Conservation (phyloP, 768 basidiomycete species). For the Boletus rubescentipes region DNA sequence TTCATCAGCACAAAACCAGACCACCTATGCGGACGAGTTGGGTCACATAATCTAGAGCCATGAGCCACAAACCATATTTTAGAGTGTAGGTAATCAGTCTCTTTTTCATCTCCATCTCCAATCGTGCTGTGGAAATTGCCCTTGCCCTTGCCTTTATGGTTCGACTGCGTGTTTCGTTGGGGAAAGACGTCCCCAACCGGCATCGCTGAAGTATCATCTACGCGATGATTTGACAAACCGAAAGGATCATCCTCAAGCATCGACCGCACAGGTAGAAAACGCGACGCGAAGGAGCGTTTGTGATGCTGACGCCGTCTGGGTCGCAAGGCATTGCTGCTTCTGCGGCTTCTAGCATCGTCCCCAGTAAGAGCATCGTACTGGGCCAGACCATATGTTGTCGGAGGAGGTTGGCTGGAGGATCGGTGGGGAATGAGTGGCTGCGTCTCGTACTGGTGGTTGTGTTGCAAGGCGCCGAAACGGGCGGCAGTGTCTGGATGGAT, state of each 20-base stretch:
- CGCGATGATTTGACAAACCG: not conserved
- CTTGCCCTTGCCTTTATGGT: constrained; percentile 7
- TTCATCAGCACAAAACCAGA: constrained; percentile 86
- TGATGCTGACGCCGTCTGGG: constrained; percentile 22
- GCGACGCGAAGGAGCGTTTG: constrained; percentile 35
- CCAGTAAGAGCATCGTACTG: constrained; percentile 4
- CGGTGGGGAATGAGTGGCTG: constrained; percentile 31
- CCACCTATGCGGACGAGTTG: constrained; percentile 60
- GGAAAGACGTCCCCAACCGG: constrained; percentile 43
- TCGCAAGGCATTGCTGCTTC: constrained; percentile 21
- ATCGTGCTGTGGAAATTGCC: constrained; percentile 20
- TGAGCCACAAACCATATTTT: constrained; percentile 66
- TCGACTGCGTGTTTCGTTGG: constrained; percentile 10
- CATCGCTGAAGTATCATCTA: constrained; percentile 16
- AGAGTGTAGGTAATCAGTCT: constrained; percentile 78
- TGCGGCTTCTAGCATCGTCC: constrained; percentile 31
- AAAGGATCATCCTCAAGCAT: constrained; percentile 10
- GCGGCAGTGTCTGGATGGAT: not conserved
- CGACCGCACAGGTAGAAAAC: constrained; percentile 33
- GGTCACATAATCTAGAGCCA: not conserved
- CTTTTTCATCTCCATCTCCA: constrained; percentile 42
- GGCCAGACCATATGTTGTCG: constrained; percentile 19
- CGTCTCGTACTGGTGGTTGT: constrained; percentile 18
- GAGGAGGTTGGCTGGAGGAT: constrained; percentile 20
- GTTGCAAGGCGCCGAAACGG: constrained; percentile 8